Base-by-base conservation (phyloP, 495 filamentous ascomycete species). In the Penicillium maclennaniae region DNA sequence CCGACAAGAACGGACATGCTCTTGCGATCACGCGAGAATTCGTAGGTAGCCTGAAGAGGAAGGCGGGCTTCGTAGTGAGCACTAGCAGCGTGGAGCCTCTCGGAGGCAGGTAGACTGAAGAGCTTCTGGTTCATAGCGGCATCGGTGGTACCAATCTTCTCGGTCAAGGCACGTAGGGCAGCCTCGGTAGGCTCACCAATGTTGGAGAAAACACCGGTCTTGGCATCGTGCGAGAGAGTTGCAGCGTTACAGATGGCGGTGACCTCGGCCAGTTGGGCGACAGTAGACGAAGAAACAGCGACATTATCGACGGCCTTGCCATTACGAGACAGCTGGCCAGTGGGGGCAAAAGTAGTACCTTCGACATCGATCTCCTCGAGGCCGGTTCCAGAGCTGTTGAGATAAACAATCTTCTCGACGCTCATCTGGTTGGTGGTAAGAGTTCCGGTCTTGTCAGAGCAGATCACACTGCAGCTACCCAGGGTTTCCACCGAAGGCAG, bases 341-440 rank as follows among this genome's bases (percentile, higher is more conserved):
- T 82, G 14, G 93, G 93, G 10, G 90, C 83, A 65, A 96, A 99
- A 38, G 89, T 97, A 3, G 89, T 97, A 20, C 95, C 95, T 69
- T 97, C 87, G 34, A 99, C 85, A 55, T 91, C 84, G 31, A 97
- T 79, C 58, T 97, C 91, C 60, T 95, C 90, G 15, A 99, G 71
- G 39, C 82, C 85, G 44, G 76, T 79, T 36, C 90, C 91, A 46
- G 81, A 74, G 53, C 84, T 78, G 58, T 78, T 85, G 61, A 99
- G 74, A 65, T 88, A 89, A 26, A 96, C 88, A 38, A 97, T 78
- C 72, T 92, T 96, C 67, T 84, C 92, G 47, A 96, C 95, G 63
- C 93, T 97, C 95, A 99, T 99, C 72, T 99, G 91, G 74, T 97
- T 99, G 34, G 95, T 99, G 23, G 95, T 99, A 66, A 99, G 73